Base-by-base conservation (phyloP, 805 yeast genomes). In the Jamesozyma spencerorum region DNA sequence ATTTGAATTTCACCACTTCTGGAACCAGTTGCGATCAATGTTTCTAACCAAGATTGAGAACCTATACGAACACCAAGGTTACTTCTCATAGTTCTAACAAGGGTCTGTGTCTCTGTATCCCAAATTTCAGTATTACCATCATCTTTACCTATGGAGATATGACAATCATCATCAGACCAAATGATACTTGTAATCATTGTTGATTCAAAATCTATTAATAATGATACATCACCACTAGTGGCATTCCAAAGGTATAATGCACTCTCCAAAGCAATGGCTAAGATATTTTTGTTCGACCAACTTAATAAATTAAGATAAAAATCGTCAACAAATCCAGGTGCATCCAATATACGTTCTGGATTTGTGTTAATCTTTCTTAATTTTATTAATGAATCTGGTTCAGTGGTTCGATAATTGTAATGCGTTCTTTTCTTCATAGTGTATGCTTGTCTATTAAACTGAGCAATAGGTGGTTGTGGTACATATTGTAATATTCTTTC, bases 181-280 rank as follows among this genome's bases (percentile, higher is more conserved):
- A 78, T 72, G 4, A 92, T 70, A 14, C 95, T 81, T 7, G 56
- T 47, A 7, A 53, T 46, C 18, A 41, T 44, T 5, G 50, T 39
- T 7, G 70, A 63, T 39, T 73, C 74, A 43, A 74, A 70, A 48
- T 81, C 88, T 38, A 79, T 70, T 19, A 86, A 68, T 26, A 77
- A 62, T 1, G 81, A 76, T 2, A 87, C 97, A 1, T 76, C 67
- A 0, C 96, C 96, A 0, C 83, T 69, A 4, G 74, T 68, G 1
- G 96, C 97, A 62, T 88, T 84, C 97, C 97, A 92, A 20, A 87
- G 78, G 56, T 90, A 92, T 12, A 92, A 83, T 3, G 82, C 70
- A 42, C 75, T 77, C 41, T 82, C 94, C 38, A 92, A 68, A 1
- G 95, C 98, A 55, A 92, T 83, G 1, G 95, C 97, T 26, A 92